Conservation (phyloP, 179 eudicot species). For the Carnegiea gigantea region DNA sequence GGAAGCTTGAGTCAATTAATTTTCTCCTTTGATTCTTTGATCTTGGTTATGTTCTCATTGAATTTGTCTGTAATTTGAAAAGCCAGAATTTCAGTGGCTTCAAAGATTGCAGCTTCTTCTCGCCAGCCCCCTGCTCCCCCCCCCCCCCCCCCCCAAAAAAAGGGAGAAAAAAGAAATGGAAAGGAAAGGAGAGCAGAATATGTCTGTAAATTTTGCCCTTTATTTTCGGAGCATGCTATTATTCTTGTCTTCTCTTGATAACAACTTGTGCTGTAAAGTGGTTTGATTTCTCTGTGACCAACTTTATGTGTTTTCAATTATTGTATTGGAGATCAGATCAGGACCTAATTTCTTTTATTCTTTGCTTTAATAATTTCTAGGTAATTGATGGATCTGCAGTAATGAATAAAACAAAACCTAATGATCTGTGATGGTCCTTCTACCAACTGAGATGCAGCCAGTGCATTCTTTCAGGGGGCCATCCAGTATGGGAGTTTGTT, state of each 20-base stretch:
- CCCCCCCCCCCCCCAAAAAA: neutral
- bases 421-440: constrained; percentile 25
- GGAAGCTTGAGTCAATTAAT: neutral
- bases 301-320: constrained; percentile 28
- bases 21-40: neutral
- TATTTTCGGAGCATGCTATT: constrained; percentile 10
- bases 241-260: constrained; percentile 38
- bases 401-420: constrained; percentile 17
- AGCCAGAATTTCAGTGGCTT: neutral
- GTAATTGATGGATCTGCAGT: constrained; percentile 25
- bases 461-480: constrained; percentile 20
- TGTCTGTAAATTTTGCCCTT: neutral
- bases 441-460: constrained; percentile 9
- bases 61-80: neutral
- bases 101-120: constrained; percentile 4
- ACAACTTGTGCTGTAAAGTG: constrained; percentile 43
- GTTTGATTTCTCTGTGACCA: constrained; percentile 26
- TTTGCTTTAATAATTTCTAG: constrained; percentile 26
- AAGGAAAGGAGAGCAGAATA: neutral
- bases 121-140: neutral
- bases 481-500: constrained; percentile 3
- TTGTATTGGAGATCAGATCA: constrained; percentile 32
- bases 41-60: neutral
- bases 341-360: constrained; percentile 30
- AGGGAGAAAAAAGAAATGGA: neutral